Base-by-base conservation (phyloP, 352 stramenopile genomes). In the Albugo laibachii region DNA sequence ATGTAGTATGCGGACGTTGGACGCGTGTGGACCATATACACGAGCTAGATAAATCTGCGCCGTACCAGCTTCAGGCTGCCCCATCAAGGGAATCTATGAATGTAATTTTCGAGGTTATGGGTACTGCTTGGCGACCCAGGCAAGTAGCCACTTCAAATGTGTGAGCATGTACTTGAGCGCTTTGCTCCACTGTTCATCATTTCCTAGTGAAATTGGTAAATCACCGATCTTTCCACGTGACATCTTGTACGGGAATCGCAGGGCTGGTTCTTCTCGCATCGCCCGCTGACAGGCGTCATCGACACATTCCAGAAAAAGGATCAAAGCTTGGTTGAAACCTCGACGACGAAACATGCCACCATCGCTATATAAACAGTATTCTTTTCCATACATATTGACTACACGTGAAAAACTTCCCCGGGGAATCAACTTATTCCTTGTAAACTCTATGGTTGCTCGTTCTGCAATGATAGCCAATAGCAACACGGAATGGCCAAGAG, bases 211-310 rank as follows among this genome's bases (percentile, higher is more conserved):
- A 37, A 96, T 91, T 11, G 73, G 67, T 10, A 94, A 57, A 34
- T 89, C 85, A 43, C 83, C 85, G 31, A 96, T 92, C 53, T 92
- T 94, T 37, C 72, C 80, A 13, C 75, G 74, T 51, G 85, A 65
- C 45, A 96, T 93, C 38, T 83, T 82, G 66, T 95, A 94, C 16
- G 86, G 86, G 35, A 96, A 86, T 53, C 73, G 74, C 24, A 96
- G 67, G 11, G 74, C 79, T 31, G 80, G 75, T 48, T 96, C 86
- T 47, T 93, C 77, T 19, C 79, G 65, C 66, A 88, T 85, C 0
- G 84, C 83, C n/a, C 75, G 66, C 31, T 82, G 62, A 11, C 85
- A 77, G 13, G 75, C 74, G 31, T 89, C 77, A 43, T 92, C 66
- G 5, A 96, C 72, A 43, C 85, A 96, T 42, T 91, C 72, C 36